Percentiles rank a stretch among this genome's conserved stretches.
Conservation (phyloP, 2,329 filamentous ascomycete species). For the Botrytis tulipae region DNA sequence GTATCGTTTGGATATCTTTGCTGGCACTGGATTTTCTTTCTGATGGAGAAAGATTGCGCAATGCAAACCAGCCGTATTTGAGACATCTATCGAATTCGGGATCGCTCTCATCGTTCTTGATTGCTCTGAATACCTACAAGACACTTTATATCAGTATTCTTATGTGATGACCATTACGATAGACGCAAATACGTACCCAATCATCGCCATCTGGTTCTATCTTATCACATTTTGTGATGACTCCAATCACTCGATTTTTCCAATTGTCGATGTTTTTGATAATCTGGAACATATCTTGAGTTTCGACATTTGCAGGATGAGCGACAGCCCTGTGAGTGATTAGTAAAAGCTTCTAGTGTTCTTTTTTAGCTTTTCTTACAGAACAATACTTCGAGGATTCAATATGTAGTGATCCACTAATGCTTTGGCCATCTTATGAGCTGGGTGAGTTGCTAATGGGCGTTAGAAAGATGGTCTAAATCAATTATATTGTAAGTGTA, state of each 20-base stretch:
- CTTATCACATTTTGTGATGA: slow-evolving; percentile 13
- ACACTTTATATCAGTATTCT: neutral
- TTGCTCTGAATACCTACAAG: neutral
- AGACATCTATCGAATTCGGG: neutral
- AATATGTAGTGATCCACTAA: slow-evolving; percentile 40
- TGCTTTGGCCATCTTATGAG: slow-evolving; percentile 24
- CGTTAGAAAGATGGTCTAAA: neutral
- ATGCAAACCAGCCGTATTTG: slow-evolving; percentile 9
- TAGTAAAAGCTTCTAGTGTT: neutral
- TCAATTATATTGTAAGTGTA: too few relatives aligned
- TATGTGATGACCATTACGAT: too few relatives aligned
- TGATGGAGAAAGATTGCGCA: neutral
- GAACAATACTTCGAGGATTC: slow-evolving; percentile 44
- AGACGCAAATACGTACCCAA: neutral
- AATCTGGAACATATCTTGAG: slow-evolving; percentile 35
- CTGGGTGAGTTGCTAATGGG: neutral
- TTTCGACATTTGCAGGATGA: slow-evolving; percentile 42
- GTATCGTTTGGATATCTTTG: neutral
- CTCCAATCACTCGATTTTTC: slow-evolving; percentile 14
- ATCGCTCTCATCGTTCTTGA: neutral
- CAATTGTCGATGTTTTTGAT: slow-evolving; percentile 31
- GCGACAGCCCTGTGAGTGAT: slow-evolving; percentile 41
- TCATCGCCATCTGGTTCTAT: neutral
- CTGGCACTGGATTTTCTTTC: neutral
- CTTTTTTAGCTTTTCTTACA: slow-evolving; percentile 28